Evolutionary conservation across 495 filamentous ascomycete species (phyloP).

Genomic region (Polyplosphaeria fusca): DNA sequence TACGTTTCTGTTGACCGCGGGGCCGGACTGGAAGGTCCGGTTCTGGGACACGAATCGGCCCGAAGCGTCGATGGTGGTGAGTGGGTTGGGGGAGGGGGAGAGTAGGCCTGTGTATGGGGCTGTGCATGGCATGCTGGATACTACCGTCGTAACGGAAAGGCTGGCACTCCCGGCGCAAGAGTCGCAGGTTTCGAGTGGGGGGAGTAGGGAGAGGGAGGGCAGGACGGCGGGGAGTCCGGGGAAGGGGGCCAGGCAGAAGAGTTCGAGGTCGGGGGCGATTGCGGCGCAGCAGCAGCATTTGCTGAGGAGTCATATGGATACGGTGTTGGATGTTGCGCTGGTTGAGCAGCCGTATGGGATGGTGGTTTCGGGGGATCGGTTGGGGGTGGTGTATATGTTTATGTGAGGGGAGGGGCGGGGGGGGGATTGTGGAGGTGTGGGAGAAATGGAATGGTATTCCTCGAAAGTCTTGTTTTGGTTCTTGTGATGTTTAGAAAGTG

Average conservation of each 20-base stretch:
- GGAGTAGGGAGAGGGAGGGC: slow-evolving; percentile 39
- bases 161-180: slow-evolving; percentile 48
- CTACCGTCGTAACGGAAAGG: slow-evolving; percentile 71
- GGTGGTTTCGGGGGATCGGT: slow-evolving; percentile 84
- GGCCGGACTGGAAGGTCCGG: slow-evolving; percentile 83
- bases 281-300: slow-evolving; percentile 76
- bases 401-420: slow-evolving; percentile 52
- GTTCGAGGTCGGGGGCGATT: slow-evolving; percentile 80
- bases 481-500: no score
- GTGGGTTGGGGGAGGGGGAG: slow-evolving; percentile 71
- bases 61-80: slow-evolving; percentile 72
- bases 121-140: slow-evolving; percentile 62
- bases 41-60: slow-evolving; percentile 83
- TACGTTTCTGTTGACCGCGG: slow-evolving; percentile 78
- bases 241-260: slow-evolving; percentile 33
- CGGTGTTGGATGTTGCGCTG: slow-evolving; percentile 81
- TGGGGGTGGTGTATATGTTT: slow-evolving; percentile 91
- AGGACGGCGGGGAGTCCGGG: slow-evolving; percentile 34
- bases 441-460: no score
- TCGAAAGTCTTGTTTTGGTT: no score
- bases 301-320: slow-evolving; percentile 82
- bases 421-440: no score
- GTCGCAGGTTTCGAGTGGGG: slow-evolving; percentile 40
- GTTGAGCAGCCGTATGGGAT: slow-evolving; percentile 89
- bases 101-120: slow-evolving; percentile 68